Conservation (phyloP, 2,329 filamentous ascomycete genomes). For the Rhytidhysteron rufulum region DNA sequence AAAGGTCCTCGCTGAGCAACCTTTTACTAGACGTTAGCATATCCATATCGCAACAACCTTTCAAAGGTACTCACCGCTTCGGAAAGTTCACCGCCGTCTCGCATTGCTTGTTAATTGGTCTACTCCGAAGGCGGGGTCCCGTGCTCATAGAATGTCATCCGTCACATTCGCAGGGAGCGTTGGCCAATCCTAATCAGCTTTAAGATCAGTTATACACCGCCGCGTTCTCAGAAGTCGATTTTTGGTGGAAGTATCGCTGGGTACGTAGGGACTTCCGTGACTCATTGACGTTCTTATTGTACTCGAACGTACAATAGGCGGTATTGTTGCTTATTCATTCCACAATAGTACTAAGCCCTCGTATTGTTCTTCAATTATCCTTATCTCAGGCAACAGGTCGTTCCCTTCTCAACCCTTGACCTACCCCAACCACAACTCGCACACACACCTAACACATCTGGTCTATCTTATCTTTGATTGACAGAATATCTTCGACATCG, state of each 20-base stretch:
- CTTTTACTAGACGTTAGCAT: no score
- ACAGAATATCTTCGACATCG: no score
- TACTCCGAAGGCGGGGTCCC: no score
- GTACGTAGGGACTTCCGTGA: not conserved
- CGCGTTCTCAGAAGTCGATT: not conserved
- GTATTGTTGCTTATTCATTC: not conserved
- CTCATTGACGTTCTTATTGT: not conserved
- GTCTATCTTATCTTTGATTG: no score
- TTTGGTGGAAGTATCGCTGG: not conserved
- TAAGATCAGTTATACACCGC: no score
- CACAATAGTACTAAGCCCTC: not conserved
- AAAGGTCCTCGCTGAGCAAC: no score
- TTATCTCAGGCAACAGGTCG: not conserved
- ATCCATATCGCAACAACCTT: no score
- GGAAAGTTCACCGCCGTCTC: not conserved
- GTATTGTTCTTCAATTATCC: not conserved
- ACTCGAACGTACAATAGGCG: not conserved
- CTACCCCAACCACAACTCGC: no score
- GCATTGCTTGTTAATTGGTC: not conserved
- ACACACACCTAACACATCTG: no score
- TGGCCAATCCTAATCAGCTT: no score
- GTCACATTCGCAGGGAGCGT: not conserved
- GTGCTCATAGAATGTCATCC: not conserved
- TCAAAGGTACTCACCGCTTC: not conserved
- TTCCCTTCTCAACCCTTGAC: no score